These are phyloP conservation scores for Quercus suber DNA, from an alignment of 306 rosid species.

Conservation along the genomic window DNA sequence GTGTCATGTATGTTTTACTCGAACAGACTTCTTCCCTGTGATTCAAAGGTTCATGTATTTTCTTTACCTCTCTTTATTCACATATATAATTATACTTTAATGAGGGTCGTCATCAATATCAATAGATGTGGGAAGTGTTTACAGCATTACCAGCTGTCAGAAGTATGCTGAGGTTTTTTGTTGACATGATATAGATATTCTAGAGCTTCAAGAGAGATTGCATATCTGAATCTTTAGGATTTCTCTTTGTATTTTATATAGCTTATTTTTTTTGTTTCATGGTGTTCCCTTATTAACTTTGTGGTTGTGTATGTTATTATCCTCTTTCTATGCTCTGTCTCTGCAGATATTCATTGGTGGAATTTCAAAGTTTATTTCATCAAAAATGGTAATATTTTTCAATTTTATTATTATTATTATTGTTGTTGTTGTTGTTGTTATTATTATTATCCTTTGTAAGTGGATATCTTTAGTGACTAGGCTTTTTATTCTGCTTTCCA, in stretches of 20 bases:
- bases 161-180: not conserved
- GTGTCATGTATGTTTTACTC: not conserved
- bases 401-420: not conserved
- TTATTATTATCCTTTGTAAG: not conserved
- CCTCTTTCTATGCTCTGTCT: slow-evolving; percentile 19
- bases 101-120: not conserved
- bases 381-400: slow-evolving; percentile 62
- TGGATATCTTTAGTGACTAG: slow-evolving; percentile 7
- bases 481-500: slow-evolving; percentile 28
- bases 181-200: not conserved
- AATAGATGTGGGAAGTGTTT: not conserved
- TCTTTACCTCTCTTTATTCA: not conserved
- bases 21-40: not conserved
- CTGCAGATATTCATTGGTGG: slow-evolving; percentile 89
- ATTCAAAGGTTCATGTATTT: not conserved
- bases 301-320: not conserved
- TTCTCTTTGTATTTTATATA: not conserved
- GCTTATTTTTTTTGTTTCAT: not conserved
- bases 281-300: not conserved
- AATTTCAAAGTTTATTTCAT: slow-evolving; percentile 66
- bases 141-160: not conserved
- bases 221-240: not conserved
- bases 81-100: not conserved
- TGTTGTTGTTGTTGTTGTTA: too few relatives aligned
- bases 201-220: not conserved